Base-by-base conservation (phyloP, 2,329 filamentous ascomycete species). In the Chalaropsis ovoidea region DNA sequence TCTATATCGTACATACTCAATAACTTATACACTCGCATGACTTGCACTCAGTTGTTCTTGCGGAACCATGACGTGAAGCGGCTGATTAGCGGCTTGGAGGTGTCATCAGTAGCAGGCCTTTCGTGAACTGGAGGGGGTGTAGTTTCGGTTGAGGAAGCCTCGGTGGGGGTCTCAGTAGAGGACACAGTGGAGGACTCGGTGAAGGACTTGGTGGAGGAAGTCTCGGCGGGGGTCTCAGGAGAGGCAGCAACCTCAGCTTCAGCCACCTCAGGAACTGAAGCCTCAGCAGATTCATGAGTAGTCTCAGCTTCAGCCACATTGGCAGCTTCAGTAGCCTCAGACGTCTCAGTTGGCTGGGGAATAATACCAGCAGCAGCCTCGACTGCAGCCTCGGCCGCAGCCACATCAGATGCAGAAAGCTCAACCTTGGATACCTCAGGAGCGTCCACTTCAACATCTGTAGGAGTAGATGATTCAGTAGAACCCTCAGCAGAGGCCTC, bases 21-120 rank as follows among this genome's bases (percentile, higher is more conserved):
- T 1, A 52, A 52, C 47, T 52, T 11, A 13, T 52, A 52, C 24
- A 52, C 47, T 7, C 35, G 4, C 35, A 10, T 39, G 35, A 47
- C 43, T 19, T 7, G 15, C 15, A 47, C 35, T 35, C n/a, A 58
- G 54, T 39, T 17, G 17, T n/a, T 19, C 27, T 58, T 58, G 3
- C 60, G 60, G 31, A 63, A 63, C 61, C 61, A 63, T 42, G 61
- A 63, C 24, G 61, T 39, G 3, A 63, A n/a, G 27, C 61, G 61
- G 43, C 61, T 22, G 13, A 63, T 19, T 8, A 63, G 15, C 13
- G 61, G 27, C 8, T 49, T 63, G 8, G 41, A 24, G 27, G 31
- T 22, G n/a, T 41, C 49, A 17, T 49, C 24, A 39, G 43, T 42
- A 6, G 19, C 43, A 63, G 24, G n/a, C 31, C 19, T 39, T 39